Percentiles rank a stretch among this genome's conserved stretches.
phyloP scores from a whole-genome alignment of 495 filamentous ascomycete species.

The Bacidia rubella region DNA sequence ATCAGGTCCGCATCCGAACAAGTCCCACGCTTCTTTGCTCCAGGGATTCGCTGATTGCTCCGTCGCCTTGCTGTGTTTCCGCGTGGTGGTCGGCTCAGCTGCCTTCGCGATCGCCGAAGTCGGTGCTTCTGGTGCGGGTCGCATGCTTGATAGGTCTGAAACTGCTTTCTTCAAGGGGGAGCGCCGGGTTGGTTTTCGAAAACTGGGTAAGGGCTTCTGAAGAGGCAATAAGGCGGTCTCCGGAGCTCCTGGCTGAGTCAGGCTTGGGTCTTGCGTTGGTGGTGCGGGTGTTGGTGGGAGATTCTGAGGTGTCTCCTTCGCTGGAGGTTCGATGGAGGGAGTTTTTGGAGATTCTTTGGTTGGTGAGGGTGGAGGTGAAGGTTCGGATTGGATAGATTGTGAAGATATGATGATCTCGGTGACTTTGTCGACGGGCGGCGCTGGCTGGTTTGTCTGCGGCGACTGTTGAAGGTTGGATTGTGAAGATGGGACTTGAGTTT shows the following conservation, averaged over 20 bases:
- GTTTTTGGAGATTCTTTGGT: not conserved
- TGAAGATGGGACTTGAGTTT: not conserved
- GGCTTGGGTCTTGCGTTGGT: not conserved
- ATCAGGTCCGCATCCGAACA: constrained; percentile 39
- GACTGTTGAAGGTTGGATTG: not conserved
- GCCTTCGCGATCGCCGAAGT: not conserved
- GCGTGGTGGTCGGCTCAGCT: no score
- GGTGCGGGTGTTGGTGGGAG: not conserved
- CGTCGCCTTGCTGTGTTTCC: not conserved
- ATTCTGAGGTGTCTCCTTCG: not conserved
- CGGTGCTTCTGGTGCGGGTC: not conserved
- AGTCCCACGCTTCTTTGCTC: constrained; percentile 45
- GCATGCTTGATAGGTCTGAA: constrained; percentile 6
- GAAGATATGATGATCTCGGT: not conserved
- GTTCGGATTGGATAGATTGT: not conserved
- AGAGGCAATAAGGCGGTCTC: not conserved
- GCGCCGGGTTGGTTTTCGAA: constrained; percentile 3
- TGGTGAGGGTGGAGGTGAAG: not conserved
- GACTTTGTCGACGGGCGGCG: no score
- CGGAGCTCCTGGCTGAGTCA: not conserved
- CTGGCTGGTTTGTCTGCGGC: not conserved
- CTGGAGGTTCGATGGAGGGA: not conserved
- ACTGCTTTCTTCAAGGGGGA: not conserved
- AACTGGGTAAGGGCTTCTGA: constrained; percentile 2
- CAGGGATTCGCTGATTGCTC: constrained; percentile 25